Conservation (phyloP, 2,329 filamentous ascomycete genomes). For the Neospermospora avenae region DNA sequence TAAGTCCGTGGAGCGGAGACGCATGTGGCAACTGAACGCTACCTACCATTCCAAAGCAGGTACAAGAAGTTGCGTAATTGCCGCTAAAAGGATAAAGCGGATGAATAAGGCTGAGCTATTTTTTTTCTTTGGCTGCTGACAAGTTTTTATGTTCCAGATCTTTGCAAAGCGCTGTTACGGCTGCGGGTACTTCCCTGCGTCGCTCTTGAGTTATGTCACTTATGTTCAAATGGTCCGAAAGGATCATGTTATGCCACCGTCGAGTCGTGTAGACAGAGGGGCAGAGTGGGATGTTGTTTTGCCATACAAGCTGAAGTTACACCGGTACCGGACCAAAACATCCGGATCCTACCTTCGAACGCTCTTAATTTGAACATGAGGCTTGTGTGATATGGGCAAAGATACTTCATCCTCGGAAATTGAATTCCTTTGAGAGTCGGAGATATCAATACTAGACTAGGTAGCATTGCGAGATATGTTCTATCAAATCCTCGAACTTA, state of each 20-base stretch:
- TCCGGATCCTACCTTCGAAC: background rate
- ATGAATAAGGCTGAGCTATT: background rate
- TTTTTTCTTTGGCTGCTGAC: background rate
- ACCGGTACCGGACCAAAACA: background rate
- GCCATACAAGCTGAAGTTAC: background rate
- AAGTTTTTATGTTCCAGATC: background rate
- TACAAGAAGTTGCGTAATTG: background rate
- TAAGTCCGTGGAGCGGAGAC: conserved; percentile 1
- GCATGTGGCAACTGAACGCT: background rate
- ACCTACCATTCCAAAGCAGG: background rate
- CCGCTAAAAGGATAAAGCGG: background rate
- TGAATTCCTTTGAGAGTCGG: too few species aligned
- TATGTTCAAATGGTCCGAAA: background rate
- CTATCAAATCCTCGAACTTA: background rate
- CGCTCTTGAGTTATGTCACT: background rate
- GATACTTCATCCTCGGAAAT: background rate
- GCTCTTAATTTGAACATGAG: background rate
- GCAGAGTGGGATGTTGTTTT: conserved; percentile 1
- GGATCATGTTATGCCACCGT: too few species aligned
- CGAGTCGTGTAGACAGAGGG: background rate
- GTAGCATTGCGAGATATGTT: too few species aligned
- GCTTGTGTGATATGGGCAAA: background rate
- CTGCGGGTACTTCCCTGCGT: background rate
- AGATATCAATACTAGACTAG: too few species aligned
- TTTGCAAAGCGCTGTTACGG: background rate